Base-by-base conservation (phyloP, 106 monocot species). In the Narthecium ossifragum region DNA sequence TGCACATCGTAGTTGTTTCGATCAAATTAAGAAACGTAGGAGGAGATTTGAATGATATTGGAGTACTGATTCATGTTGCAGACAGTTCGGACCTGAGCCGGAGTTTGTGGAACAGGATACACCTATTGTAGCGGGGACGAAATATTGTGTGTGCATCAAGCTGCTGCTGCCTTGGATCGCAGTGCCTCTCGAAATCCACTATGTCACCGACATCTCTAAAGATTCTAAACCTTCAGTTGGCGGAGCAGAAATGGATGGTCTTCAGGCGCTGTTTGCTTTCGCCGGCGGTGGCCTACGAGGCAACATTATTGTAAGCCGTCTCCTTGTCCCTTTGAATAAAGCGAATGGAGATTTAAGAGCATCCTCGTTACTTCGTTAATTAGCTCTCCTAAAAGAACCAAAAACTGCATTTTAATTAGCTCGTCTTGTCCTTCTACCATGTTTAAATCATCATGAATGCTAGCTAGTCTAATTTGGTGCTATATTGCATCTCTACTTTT, bases 281-380 rank as follows among this genome's bases (percentile, higher is more conserved):
- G 83, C 75, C 57, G 81, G 94, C 68, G 90, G 94, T 39, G 90
- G 90, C 1, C 90, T 96, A 37, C 69, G 61, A n/a, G 90, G 90
- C 57, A 90, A 96, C 59, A 67, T 96, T 21, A 67, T 96, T 78
- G 94, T 94, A 69, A 33, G 28, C n/a, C n/a, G n/a, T n/a, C n/a
- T n/a, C n/a, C n/a, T n/a, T n/a, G n/a, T n/a, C n/a, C n/a, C n/a
- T n/a, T n/a, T n/a, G n/a, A n/a, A n/a, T n/a, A n/a, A n/a, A n/a
- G n/a, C n/a, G n/a, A n/a, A n/a, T n/a, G n/a, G n/a, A n/a, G n/a
- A n/a, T n/a, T n/a, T n/a, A n/a, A n/a, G n/a, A n/a, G n/a, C n/a
- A n/a, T n/a, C n/a, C n/a, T n/a, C n/a, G n/a, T n/a, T n/a, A n/a
- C n/a, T n/a, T n/a, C n/a, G n/a, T n/a, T n/a, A n/a, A n/a, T n/a